Evolutionary conservation across 2,329 filamentous ascomycete species (phyloP), one percentile per base, ranked within the genome.

Genomic region (Meredithiella fracta): DNA sequence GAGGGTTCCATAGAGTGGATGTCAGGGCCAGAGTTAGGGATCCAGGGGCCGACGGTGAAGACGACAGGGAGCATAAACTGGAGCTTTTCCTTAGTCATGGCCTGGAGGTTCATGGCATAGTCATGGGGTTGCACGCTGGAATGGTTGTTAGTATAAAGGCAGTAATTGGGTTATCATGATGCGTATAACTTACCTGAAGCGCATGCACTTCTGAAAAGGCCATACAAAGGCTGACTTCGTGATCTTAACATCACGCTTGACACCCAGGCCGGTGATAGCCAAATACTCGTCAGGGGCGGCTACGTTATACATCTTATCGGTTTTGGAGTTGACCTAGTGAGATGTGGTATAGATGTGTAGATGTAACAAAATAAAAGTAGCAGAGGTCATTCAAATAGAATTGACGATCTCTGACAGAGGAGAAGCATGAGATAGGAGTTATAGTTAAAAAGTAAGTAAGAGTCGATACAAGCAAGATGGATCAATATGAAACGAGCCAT

Each of bases 11-110:
- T 11, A 5, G 29, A 5, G 29, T 34, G 29, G 5, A 34, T 34
- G 61, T 76, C 75, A 51, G 70, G 71, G 8, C 75, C 76, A 26
- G 76, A 71, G 42, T 71, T 68, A 60, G 83, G 81, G 60, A 91
- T 80, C 60, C 88, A 80, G 0, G 88, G 87, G 14, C 87, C 87
- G 59, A 92, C 83, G 38, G 87, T 92, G 69, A 92, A 92, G 60
- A 92, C 85, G 9, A 88, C 86, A 1, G 86, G 87, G 0, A 92
- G 76, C 3, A 81, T 75, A 66, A 92, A 90, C 60, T 90, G 85
- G 2, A 92, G 75, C 67, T 94, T 94, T 70, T 94, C 88, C 63
- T 83, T 80, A 17, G 87, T 94, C 87, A 94, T 94, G 57, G 87
- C 87, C 65, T 90, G 85, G 1, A 94, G 72, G 57, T 82, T 81